Conservation (phyloP, 1,139 yeast species). For the Zygosaccharomyces sapae region DNA sequence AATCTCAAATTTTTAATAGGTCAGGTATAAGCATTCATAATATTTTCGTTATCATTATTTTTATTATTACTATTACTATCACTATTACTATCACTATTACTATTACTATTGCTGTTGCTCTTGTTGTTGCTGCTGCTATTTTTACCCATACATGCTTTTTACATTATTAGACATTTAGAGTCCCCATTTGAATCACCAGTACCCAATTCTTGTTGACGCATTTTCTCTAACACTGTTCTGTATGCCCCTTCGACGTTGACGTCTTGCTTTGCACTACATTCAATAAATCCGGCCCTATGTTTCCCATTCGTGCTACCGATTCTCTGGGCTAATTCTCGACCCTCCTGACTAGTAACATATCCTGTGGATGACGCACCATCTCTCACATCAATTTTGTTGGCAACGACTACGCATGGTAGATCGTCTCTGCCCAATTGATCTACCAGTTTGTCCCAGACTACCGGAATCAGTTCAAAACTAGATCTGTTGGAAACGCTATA, state of each 20-base stretch:
- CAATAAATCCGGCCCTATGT: conserved; percentile 64
- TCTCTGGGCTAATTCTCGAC: conserved; percentile 50
- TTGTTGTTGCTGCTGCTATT: too few species aligned
- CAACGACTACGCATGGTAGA: conserved; percentile 78
- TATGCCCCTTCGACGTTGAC: conserved; percentile 64
- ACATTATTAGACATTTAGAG: conserved; percentile 38
- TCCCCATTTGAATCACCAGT: conserved; percentile 42
- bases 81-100: too few species aligned
- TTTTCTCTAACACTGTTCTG: conserved; percentile 62
- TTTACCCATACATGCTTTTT: background rate
- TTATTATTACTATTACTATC: background rate
- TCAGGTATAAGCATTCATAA: background rate
- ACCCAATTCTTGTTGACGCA: conserved; percentile 46
- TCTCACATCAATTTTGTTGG: conserved; percentile 74
- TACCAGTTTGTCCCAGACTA: conserved; percentile 79
- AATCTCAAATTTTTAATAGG: conserved; percentile 2
- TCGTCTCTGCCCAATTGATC: conserved; percentile 62
- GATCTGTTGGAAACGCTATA: conserved; percentile 77
- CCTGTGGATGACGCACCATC: conserved; percentile 41
- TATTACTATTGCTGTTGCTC: background rate
- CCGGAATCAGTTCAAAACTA: conserved; percentile 72
- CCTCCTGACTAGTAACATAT: conserved; percentile 64
- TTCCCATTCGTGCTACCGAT: conserved; percentile 34
- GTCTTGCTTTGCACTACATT: conserved; percentile 73
- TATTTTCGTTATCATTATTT: background rate